Percentiles rank a stretch among this genome's conserved stretches.
Evolutionary conservation across 2,329 filamentous ascomycete species (phyloP).

Genomic region (Monosporascus cannonballus): DNA sequence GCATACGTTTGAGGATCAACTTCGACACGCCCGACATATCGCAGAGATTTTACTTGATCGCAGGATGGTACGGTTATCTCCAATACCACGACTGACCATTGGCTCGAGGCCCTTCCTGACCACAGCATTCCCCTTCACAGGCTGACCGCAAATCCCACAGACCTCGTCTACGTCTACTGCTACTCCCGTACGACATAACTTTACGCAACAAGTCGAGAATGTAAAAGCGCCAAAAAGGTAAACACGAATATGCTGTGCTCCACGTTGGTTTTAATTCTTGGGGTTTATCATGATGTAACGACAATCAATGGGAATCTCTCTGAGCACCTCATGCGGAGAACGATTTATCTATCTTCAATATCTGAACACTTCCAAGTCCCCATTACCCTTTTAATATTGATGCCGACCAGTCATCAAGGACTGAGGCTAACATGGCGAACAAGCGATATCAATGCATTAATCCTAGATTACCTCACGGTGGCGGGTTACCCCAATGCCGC

Average conservation of each 20-base stretch:
- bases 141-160: slow-evolving; percentile 32
- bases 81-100: background rate
- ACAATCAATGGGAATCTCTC: slow-evolving; percentile 99
- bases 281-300: slow-evolving; percentile 43
- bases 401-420: background rate
- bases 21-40: slow-evolving; percentile 12
- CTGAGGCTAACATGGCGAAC: slow-evolving; percentile 8
- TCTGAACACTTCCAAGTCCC: slow-evolving; percentile 16
- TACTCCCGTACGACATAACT: slow-evolving; percentile 64
- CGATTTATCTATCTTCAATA: slow-evolving; percentile 43
- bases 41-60: slow-evolving; percentile 11
- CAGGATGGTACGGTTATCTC: slow-evolving; percentile 13
- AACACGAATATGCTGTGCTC: slow-evolving; percentile 29
- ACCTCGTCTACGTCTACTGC: slow-evolving; percentile 68
- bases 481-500: slow-evolving; percentile 93
- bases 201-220: slow-evolving; percentile 76
- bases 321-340: slow-evolving; percentile 89
- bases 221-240: slow-evolving; percentile 88
- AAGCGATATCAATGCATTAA: slow-evolving; percentile 91
- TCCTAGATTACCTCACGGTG: slow-evolving; percentile 94
- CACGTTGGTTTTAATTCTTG: slow-evolving; percentile 6
- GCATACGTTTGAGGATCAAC: slow-evolving; percentile 12
- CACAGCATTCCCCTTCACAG: background rate
- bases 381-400: slow-evolving; percentile 6
- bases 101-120: slow-evolving; percentile 4